A percentile compares a stretch with the other conserved stretches of the same genome.
phyloP scores from a whole-genome alignment of 805 yeast species.

The Myxozyma kluyveri region DNA sequence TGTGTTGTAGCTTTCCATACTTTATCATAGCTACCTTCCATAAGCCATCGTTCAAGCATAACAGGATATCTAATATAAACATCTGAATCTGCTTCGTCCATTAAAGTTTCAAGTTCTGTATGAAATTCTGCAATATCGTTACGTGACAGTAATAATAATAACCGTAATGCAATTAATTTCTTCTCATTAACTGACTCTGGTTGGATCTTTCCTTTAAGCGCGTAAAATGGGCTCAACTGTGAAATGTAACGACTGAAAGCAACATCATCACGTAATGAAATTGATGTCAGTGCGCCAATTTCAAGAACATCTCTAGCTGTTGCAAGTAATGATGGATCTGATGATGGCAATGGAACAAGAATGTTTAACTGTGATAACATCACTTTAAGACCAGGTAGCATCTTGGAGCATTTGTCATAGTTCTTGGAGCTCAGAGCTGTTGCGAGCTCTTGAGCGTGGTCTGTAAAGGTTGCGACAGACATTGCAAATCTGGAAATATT shows the following conservation, averaged over 20 bases:
- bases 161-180: slow-evolving; percentile 71
- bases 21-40: slow-evolving; percentile 95
- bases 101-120: slow-evolving; percentile 76
- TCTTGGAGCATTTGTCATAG: slow-evolving; percentile 56
- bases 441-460: slow-evolving; percentile 51
- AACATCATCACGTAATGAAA: slow-evolving; percentile 59
- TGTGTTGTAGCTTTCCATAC: slow-evolving; percentile 75
- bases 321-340: slow-evolving; percentile 55
- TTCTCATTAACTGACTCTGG: slow-evolving; percentile 59
- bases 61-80: slow-evolving; percentile 78
- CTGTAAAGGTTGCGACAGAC: slow-evolving; percentile 8
- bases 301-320: slow-evolving; percentile 83
- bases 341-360: slow-evolving; percentile 58
- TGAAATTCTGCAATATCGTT: slow-evolving; percentile 87
- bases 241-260: slow-evolving; percentile 70
- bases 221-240: slow-evolving; percentile 76
- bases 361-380: slow-evolving; percentile 75
- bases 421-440: slow-evolving; percentile 60
- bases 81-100: slow-evolving; percentile 62
- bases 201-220: slow-evolving; percentile 40
- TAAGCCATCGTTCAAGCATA: slow-evolving; percentile 84
- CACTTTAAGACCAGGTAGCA: slow-evolving; percentile 71
- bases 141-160: slow-evolving; percentile 72
- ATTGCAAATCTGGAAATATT: too few species aligned
- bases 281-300: slow-evolving; percentile 78